Conservation (phyloP, 768 basidiomycete genomes). For the Auricularia sp. region DNA sequence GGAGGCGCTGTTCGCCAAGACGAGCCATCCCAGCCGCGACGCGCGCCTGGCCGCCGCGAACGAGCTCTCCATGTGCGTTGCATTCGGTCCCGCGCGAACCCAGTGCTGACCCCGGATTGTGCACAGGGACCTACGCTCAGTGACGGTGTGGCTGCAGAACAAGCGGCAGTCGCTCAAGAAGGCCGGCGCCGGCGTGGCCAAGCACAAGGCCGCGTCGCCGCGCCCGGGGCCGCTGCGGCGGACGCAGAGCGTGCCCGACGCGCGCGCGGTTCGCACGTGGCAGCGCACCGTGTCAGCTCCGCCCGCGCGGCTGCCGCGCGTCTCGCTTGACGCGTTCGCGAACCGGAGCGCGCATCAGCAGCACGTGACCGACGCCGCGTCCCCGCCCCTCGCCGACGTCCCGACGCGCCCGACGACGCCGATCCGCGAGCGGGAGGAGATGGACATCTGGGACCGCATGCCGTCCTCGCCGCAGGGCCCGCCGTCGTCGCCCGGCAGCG, state of each 20-base stretch:
- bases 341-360: slow-evolving; percentile 23
- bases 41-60: not conserved
- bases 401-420: too few relatives aligned
- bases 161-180: slow-evolving; percentile 50
- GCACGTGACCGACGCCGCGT: slow-evolving; percentile 21
- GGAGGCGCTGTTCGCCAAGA: not conserved
- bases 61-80: not conserved
- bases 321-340: slow-evolving; percentile 49
- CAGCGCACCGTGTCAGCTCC: slow-evolving; percentile 1
- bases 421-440: too few relatives aligned
- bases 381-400: not conserved
- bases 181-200: slow-evolving; percentile 10
- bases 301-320: slow-evolving; percentile 9
- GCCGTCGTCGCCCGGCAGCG: slow-evolving; percentile 39
- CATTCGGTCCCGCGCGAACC: not conserved
- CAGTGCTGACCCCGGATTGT: not conserved
- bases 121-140: slow-evolving; percentile 32
- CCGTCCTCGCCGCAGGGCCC: slow-evolving; percentile 52
- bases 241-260: slow-evolving; percentile 12
- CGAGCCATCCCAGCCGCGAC: not conserved
- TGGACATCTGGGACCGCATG: slow-evolving; percentile 31
- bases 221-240: slow-evolving; percentile 1
- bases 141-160: slow-evolving; percentile 78
- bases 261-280: slow-evolving; percentile 5
- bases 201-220: not conserved